These are phyloP conservation scores for Drechslera avenae DNA, from an alignment of 2,329 filamentous ascomycete genomes.

Conservation along the genomic window DNA sequence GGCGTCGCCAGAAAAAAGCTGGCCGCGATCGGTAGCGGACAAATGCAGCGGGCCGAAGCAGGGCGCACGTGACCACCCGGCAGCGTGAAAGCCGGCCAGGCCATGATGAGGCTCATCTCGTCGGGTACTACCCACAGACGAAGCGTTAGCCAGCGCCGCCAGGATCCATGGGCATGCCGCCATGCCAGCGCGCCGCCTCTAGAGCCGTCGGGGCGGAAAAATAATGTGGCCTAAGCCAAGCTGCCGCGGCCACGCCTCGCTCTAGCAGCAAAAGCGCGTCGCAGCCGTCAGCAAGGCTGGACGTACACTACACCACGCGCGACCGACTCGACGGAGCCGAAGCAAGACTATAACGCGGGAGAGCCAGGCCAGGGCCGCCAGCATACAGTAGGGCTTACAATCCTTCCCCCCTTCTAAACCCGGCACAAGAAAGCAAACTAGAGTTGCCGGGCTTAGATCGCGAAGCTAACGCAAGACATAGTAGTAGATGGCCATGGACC, in stretches of 20 bases:
- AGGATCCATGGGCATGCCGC: background rate
- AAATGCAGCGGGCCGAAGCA: conserved; percentile 15
- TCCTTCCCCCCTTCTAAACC: conserved; percentile 6
- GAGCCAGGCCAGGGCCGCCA: conserved; percentile 14
- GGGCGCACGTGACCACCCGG: conserved; percentile 20
- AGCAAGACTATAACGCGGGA: conserved; percentile 17
- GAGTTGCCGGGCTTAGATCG: conserved; percentile 2
- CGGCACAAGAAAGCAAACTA: conserved; percentile 11
- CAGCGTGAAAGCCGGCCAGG: conserved; percentile 1
- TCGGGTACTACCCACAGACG: conserved; percentile 8
- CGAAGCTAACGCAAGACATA: conserved; percentile 28
- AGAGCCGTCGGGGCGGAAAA: conserved; percentile 19
- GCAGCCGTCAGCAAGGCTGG: conserved; percentile 21
- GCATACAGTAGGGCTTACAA: conserved; percentile 13
- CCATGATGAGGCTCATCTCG: conserved; percentile 9
- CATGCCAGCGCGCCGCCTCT: too few species aligned
- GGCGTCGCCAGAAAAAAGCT: conserved; percentile 22
- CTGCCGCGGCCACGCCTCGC: conserved; percentile 14
- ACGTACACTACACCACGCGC: conserved; percentile 6
- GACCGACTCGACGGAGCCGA: conserved; percentile 24
- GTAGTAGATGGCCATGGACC: too few species aligned
- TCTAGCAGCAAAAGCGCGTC: conserved; percentile 11
- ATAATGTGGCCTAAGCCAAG: conserved; percentile 33
- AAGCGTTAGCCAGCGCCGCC: background rate
- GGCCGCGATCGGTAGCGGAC: conserved; percentile 11